Conservation (phyloP, 768 basidiomycete species). For the Solioccasus polychromus region DNA sequence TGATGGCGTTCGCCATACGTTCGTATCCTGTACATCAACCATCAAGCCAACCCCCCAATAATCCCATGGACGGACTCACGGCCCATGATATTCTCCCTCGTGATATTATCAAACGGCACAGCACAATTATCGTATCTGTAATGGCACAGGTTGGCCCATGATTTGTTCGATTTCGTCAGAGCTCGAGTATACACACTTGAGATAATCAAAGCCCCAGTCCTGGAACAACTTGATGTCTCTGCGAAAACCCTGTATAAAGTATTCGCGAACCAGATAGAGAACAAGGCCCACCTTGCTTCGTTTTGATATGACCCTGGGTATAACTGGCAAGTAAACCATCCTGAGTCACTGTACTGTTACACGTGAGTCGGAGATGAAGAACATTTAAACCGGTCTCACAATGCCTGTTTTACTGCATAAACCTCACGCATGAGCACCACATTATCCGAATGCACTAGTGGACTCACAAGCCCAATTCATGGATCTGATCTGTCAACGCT, state of each 20-base stretch:
- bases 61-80: constrained; percentile 34
- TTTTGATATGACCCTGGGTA: constrained; percentile 68
- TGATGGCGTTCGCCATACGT: constrained; percentile 60
- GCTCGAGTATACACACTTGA: constrained; percentile 44
- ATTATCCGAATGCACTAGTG: not conserved
- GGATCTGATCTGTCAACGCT: constrained; percentile 51
- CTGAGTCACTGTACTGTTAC: constrained; percentile 61
- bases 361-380: constrained; percentile 2
- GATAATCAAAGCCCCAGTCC: constrained; percentile 64
- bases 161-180: not conserved
- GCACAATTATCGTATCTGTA: constrained; percentile 61
- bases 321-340: constrained; percentile 63
- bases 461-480: constrained; percentile 54
- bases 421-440: not conserved
- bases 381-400: constrained; percentile 35
- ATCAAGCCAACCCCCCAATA: constrained; percentile 1
- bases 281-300: constrained; percentile 45
- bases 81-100: constrained; percentile 53
- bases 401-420: constrained; percentile 55
- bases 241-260: constrained; percentile 5
- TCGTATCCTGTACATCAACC: constrained; percentile 44
- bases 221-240: constrained; percentile 59
- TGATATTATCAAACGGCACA: constrained; percentile 56
- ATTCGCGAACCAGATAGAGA: not conserved
- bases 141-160: not conserved